Evolutionary conservation across 257 asterid genomes (phyloP).

Genomic region (Nicotiana noctiflora): DNA sequence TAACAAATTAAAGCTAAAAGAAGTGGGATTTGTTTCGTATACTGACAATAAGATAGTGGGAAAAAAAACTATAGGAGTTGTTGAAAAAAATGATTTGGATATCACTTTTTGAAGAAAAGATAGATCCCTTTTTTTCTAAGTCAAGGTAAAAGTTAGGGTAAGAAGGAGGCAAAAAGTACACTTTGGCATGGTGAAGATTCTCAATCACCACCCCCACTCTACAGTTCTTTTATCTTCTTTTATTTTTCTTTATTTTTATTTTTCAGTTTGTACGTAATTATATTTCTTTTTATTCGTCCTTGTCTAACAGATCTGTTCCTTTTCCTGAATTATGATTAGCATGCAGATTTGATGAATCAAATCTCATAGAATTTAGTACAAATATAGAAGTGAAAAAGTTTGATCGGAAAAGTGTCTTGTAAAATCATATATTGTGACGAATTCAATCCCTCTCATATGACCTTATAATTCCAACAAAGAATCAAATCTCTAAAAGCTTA

Average conservation of each 20-base stretch:
- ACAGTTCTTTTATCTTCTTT: not conserved
- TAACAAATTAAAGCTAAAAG: not conserved
- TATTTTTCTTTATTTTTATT: not conserved
- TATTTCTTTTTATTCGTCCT: not conserved
- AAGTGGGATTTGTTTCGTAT: not conserved
- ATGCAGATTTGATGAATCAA: not conserved
- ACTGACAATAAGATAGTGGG: not conserved
- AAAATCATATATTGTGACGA: not conserved
- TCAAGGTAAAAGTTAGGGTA: conserved; percentile 9
- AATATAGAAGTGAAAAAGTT: not conserved
- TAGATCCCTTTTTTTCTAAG: not conserved
- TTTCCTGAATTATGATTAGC: conserved; percentile 3
- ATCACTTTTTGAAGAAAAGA: conserved; percentile 3
- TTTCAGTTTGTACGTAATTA: not conserved
- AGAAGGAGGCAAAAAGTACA: conserved; percentile 10
- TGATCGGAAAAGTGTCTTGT: not conserved
- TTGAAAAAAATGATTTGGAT: not conserved
- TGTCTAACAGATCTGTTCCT: not conserved
- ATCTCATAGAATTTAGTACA: not conserved
- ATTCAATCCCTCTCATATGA: not conserved
- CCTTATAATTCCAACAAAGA: not conserved
- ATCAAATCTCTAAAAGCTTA: not conserved
- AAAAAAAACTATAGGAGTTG: not conserved
- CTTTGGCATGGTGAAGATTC: conserved; percentile 8
- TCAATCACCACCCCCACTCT: not conserved